Evolutionary conservation across 164 flowering plant genomes (phyloP), one percentile per base, ranked within the genome.

Genomic region (Stephania cephalantha): DNA sequence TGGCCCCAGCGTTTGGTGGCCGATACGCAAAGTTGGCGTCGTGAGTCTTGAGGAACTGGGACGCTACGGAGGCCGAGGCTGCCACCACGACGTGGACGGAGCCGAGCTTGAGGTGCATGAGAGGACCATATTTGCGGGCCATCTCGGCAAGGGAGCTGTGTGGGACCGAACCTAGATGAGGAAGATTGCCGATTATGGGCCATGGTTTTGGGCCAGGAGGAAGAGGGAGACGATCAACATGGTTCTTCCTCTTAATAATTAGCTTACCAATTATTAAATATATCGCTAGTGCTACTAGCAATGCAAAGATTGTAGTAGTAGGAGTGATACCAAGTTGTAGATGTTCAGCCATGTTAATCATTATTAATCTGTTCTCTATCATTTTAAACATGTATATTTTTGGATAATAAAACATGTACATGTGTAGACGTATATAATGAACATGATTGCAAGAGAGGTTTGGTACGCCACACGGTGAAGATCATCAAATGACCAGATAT

Each of bases 151-250:
- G 69, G 15, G 86, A 73, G 15, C 85, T 93, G 88, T 95, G 99
- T 0, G 97, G 98, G 35, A 68, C 76, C 0, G 87, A 76, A 20
- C 98, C 99, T 18, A 95, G 73, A 72, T 90, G 96, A 0, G 94
- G 98, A 9, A 95, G 85, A 88, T 91, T 93, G 4, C 99, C 99
- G n/a, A 95, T 29, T 0, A 95, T 75, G 0, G 99, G 99, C 96
- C 97, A 93, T 74, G 93, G 94, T 44, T 76, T 85, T 0, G 97
- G 97, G 2, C 97, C 98, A 0, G 98, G 97, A 0, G 97, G 97
- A 9, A 87, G 85, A 52, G 66, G n/a, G n/a, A 52, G 64, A 50
- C 11, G 61, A 12, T 55, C 15, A 50, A 31, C 2, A 31, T 31
- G 35, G 35, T 31, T 31, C 35, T 3, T 31, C 35, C 35, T 31